Conservation (phyloP, 441 rosid genomes). For the Populus hybrid region DNA sequence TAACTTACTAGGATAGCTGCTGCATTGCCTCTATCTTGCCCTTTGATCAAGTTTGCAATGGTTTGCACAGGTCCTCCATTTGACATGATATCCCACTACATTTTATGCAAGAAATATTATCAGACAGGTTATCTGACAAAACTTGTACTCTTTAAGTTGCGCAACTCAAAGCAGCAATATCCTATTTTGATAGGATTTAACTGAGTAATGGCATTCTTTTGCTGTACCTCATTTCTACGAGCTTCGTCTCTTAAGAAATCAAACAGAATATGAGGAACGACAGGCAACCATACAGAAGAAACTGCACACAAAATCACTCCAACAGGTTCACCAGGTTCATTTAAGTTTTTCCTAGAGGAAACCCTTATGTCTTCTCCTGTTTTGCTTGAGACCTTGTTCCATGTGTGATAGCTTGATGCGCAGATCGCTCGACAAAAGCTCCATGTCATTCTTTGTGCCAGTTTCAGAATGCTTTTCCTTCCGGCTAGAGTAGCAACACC, state of each 20-base stretch:
- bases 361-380: slow-evolving; percentile 90
- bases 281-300: slow-evolving; percentile 86
- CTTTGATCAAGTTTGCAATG: slow-evolving; percentile 76
- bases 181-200: background rate
- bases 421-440: slow-evolving; percentile 79
- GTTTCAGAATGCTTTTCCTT: slow-evolving; percentile 85
- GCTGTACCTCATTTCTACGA: slow-evolving; percentile 68
- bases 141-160: background rate
- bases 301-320: slow-evolving; percentile 91
- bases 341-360: slow-evolving; percentile 90
- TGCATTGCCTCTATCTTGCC: slow-evolving; percentile 93
- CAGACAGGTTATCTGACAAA: background rate
- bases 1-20: slow-evolving; percentile 63
- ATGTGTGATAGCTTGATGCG: slow-evolving; percentile 86
- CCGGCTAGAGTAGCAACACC: slow-evolving; percentile 94
- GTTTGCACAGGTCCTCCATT: slow-evolving; percentile 66
- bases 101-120: slow-evolving; percentile 4
- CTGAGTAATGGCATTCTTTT: background rate
- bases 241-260: slow-evolving; percentile 84
- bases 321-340: slow-evolving; percentile 86
- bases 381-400: slow-evolving; percentile 81
- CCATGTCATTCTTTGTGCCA: slow-evolving; percentile 90
- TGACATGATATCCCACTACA: slow-evolving; percentile 85
- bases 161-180: background rate
- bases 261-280: slow-evolving; percentile 60